Percentiles rank a stretch among this genome's conserved stretches.
These are phyloP conservation scores for Pilatotrama ljubarskyi DNA, from an alignment of 768 basidiomycete genomes.

Conservation along the genomic window DNA sequence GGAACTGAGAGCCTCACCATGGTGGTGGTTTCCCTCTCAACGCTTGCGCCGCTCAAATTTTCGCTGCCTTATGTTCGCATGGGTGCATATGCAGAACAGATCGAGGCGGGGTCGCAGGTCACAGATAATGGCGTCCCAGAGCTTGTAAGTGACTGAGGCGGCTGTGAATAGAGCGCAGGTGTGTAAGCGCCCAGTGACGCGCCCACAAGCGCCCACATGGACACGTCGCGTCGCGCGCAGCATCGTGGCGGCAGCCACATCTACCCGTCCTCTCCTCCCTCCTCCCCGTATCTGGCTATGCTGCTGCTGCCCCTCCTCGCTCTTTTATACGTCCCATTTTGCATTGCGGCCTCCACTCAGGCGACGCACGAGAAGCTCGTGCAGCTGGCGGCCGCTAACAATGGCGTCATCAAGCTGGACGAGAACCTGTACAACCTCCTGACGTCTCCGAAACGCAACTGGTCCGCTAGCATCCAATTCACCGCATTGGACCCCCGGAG, in stretches of 20 bases:
- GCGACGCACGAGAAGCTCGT: slow-evolving; percentile 56
- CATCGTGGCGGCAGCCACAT: background rate
- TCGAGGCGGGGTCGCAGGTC: too few relatives aligned
- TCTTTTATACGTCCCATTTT: slow-evolving; percentile 35
- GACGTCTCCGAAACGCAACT: slow-evolving; percentile 72
- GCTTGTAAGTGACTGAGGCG: too few relatives aligned
- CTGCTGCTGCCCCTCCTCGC: slow-evolving; percentile 33
- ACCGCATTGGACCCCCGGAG: slow-evolving; percentile 83
- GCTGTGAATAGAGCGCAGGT: background rate
- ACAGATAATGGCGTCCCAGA: too few relatives aligned
- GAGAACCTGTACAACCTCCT: slow-evolving; percentile 75
- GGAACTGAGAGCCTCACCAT: too few relatives aligned
- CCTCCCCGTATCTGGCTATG: slow-evolving; percentile 22
- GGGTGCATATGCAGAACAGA: too few relatives aligned
- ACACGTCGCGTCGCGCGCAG: slow-evolving; percentile 25
- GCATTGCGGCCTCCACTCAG: slow-evolving; percentile 32
- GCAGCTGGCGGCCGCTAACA: slow-evolving; percentile 65
- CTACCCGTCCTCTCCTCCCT: background rate
- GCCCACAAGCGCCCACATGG: slow-evolving; percentile 7
- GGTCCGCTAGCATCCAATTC: slow-evolving; percentile 85
- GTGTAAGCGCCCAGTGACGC: background rate
- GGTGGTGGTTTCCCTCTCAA: too few relatives aligned
- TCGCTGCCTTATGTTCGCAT: too few relatives aligned
- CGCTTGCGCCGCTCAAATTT: too few relatives aligned
- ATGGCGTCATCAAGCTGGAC: slow-evolving; percentile 84